Percentiles rank a stretch among this genome's conserved stretches.
phyloP scores from a whole-genome alignment of 108 stramenopile species.

The Skeletonema costatum region DNA sequence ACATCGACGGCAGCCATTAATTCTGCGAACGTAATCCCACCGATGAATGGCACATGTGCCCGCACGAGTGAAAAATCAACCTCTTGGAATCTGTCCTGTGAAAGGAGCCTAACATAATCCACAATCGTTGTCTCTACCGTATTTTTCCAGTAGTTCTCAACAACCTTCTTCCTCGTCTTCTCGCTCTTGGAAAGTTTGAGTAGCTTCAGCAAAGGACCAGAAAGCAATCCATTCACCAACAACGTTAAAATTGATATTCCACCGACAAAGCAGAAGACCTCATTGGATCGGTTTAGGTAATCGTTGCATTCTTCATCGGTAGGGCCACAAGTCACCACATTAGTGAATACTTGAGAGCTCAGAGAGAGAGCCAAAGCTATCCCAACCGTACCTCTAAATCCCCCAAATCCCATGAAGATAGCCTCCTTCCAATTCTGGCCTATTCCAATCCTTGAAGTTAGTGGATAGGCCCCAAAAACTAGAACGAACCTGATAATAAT shows the following conservation, averaged over 20 bases:
- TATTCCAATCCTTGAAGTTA: conserved; percentile 59
- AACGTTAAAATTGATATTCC: conserved; percentile 58
- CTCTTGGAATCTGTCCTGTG: conserved; percentile 47
- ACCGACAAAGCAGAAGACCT: conserved; percentile 43
- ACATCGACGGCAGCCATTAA: conserved; percentile 41
- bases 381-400: conserved; percentile 82
- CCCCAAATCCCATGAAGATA: conserved; percentile 65
- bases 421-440: conserved; percentile 50
- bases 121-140: background rate
- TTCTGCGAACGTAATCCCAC: conserved; percentile 46
- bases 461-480: conserved; percentile 59
- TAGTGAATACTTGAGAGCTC: conserved; percentile 26
- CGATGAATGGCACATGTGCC: conserved; percentile 49
- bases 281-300: conserved; percentile 1
- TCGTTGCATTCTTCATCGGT: background rate
- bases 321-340: too few relatives aligned
- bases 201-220: conserved; percentile 56
- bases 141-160: conserved; percentile 42
- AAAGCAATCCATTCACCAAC: conserved; percentile 58
- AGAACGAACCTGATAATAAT: conserved; percentile 60
- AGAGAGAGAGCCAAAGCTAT: conserved; percentile 72
- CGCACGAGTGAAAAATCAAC: conserved; percentile 59
- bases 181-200: conserved; percentile 1
- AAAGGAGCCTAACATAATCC: conserved; percentile 46
- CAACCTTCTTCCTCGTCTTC: conserved; percentile 42